phyloP scores from a whole-genome alignment of 495 filamentous ascomycete genomes.

The Thermothielavioides terrestris region DNA sequence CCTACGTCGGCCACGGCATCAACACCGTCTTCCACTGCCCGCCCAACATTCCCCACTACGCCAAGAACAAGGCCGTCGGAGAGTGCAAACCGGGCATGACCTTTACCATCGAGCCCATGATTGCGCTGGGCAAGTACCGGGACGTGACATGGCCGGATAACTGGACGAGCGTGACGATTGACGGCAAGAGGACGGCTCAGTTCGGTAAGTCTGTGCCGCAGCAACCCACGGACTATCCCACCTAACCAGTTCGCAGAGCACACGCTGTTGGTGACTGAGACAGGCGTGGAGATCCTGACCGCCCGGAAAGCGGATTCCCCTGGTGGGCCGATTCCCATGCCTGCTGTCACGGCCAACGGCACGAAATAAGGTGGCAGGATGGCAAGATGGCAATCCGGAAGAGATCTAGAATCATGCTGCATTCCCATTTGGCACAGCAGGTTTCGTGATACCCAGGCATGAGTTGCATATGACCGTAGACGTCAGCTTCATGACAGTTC shows the following conservation, averaged over 20 bases:
- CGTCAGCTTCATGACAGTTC: too few relatives aligned
- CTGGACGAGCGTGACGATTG: conserved; percentile 79
- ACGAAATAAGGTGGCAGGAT: conserved; percentile 1
- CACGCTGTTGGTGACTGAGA: conserved; percentile 86
- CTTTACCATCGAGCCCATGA: conserved; percentile 92
- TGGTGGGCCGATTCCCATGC: conserved; percentile 73
- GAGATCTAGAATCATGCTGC: background rate
- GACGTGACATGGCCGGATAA: conserved; percentile 87
- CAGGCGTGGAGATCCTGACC: conserved; percentile 88
- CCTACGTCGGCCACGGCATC: conserved; percentile 86
- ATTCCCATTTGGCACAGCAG: background rate
- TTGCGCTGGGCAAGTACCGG: conserved; percentile 68
- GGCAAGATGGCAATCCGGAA: too few relatives aligned
- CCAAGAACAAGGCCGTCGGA: conserved; percentile 83
- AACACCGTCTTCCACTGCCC: conserved; percentile 78
- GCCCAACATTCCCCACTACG: conserved; percentile 82
- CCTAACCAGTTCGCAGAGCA: conserved; percentile 53
- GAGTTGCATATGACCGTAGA: too few relatives aligned
- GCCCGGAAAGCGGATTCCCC: conserved; percentile 74
- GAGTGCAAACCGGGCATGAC: conserved; percentile 83
- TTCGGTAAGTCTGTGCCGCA: too few relatives aligned
- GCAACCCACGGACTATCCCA: background rate
- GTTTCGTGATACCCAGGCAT: conserved; percentile 2
- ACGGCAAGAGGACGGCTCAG: conserved; percentile 76
- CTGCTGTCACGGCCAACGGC: conserved; percentile 14